Evolutionary conservation across 495 filamentous ascomycete species (phyloP), one percentile per base, ranked within the genome.

Genomic region (Xylaria sp.): DNA sequence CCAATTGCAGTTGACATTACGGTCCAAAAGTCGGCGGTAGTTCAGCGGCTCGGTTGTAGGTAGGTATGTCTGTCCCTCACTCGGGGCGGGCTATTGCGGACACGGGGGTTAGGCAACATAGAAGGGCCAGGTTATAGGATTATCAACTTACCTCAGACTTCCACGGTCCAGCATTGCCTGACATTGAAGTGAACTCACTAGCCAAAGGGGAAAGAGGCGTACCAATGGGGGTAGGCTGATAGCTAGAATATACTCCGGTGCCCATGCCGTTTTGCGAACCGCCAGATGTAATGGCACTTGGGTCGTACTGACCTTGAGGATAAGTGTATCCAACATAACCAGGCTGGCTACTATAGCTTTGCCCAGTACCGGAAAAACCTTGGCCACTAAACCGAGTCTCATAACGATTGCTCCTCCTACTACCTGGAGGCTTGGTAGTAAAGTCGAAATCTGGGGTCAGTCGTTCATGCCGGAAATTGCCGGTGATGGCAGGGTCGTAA

Each of bases 1-100:
- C 96, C 97, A 99, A 82, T 98, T 96, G 85, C 95, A 98, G 69
- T 91, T 97, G 75, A 97, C 93, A 75, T 94, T 97, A 74, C 96
- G 95, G 78, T 99, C 96, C 44, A 98, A 90, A 11, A 99, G 88
- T 61, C 94, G 93, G 62, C 97, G 93, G 72, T 99, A 99, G 79
- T 99, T 99, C 55, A 98, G 86, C n/a, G 96, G 97, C 79, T 98
- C 97, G 26, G 91, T 90, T 0, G 95, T 90, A 11, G 93, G 90
- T 29, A 98, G 79, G 75, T 96, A 98, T 0, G 93, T 95, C 74
- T 91, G 91, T 53, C 89, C 89, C 57, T 89, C 85, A 5, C 84
- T 80, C 72, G 88, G 72, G 33, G 81, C 50, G 35, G 81, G 72
- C 86, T 89, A 35, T 43, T 67, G 58, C 1, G 15, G 43, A 41